Conservation (phyloP, 306 rosid species). For the Potentilla sterilis region DNA sequence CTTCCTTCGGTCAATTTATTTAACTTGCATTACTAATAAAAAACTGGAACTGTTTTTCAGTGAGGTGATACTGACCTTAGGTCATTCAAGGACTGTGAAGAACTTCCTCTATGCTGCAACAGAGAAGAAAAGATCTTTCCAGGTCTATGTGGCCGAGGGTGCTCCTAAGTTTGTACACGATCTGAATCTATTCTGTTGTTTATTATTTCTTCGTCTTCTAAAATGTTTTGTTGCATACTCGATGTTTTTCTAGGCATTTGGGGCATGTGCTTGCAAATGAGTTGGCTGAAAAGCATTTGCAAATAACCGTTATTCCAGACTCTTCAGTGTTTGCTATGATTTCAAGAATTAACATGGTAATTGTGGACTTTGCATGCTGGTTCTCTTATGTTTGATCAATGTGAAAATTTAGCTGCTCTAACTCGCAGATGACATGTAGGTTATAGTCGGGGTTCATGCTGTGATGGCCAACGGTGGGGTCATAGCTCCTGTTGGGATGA, state of each 20-base stretch:
- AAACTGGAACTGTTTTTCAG: slow-evolving; percentile 9
- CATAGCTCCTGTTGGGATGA: slow-evolving; percentile 23
- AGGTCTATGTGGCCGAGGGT: slow-evolving; percentile 14
- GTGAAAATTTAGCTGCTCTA: neutral
- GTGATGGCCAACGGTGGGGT: slow-evolving; percentile 23
- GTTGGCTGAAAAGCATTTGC: slow-evolving; percentile 27
- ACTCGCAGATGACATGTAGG: neutral
- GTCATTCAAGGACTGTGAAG: slow-evolving; percentile 15
- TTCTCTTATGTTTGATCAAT: neutral
- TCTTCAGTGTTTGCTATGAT: slow-evolving; percentile 37
- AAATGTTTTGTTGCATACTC: neutral
- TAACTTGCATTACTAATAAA: neutral
- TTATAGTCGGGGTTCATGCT: slow-evolving; percentile 23
- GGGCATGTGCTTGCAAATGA: slow-evolving; percentile 37
- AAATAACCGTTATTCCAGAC: slow-evolving; percentile 33
- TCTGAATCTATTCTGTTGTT: neutral
- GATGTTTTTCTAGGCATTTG: slow-evolving; percentile 10
- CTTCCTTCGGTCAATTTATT: neutral
- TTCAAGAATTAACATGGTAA: slow-evolving; percentile 25
- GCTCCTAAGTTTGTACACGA: slow-evolving; percentile 18
- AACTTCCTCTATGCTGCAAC: slow-evolving; percentile 18
- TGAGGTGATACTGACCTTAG: slow-evolving; percentile 18
- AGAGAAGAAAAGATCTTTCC: slow-evolving; percentile 15
- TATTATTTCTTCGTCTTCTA: neutral
- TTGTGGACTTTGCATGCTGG: neutral